Evolutionary conservation across 306 rosid genomes (phyloP).

Genomic region (Cucurbita moschata): DNA sequence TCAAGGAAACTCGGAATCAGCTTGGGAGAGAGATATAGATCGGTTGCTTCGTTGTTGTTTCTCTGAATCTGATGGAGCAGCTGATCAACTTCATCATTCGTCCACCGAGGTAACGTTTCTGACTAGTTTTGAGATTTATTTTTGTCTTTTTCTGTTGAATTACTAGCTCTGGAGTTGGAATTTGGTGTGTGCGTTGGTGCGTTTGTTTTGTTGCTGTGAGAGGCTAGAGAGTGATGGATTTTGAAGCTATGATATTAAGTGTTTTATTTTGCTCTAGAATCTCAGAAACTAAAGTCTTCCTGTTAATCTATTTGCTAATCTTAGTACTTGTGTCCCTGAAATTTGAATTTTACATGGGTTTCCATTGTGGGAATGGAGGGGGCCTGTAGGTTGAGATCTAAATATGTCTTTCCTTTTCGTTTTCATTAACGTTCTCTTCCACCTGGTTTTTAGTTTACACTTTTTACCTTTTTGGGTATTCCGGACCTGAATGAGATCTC

Average conservation of each 20-base stretch:
- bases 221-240: background rate
- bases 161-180: background rate
- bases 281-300: background rate
- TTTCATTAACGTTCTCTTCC: background rate
- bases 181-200: background rate
- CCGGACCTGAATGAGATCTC: background rate
- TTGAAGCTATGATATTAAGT: background rate
- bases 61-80: constrained; percentile 37
- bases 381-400: background rate
- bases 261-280: background rate
- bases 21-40: background rate
- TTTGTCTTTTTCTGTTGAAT: background rate
- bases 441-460: background rate
- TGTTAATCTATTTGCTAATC: background rate
- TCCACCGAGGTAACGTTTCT: constrained; percentile 34
- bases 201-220: background rate
- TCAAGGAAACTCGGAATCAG: background rate
- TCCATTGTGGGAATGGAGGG: background rate
- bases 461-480: background rate
- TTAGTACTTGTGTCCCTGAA: background rate
- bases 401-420: background rate
- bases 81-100: constrained; percentile 54
- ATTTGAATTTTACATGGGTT: background rate
- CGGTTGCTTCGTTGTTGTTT: background rate
- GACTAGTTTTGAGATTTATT: background rate